Percentiles rank a stretch among this genome's conserved stretches.
These are phyloP conservation scores for Botrytis fragariae DNA, from an alignment of 2,329 filamentous ascomycete genomes.

Conservation along the genomic window DNA sequence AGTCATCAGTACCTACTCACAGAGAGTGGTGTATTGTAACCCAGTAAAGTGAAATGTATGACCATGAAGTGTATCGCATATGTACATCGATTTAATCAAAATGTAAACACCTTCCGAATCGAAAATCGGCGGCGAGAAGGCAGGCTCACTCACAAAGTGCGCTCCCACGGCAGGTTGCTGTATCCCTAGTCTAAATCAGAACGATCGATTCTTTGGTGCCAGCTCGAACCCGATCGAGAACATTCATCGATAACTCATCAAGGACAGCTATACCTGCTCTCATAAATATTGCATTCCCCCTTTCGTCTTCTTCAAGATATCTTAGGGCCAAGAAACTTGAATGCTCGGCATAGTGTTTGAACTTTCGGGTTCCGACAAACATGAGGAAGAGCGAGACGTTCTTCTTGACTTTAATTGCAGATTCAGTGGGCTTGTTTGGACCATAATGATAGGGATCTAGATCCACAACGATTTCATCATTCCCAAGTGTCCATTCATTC, in stretches of 20 bases:
- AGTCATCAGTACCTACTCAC: neutral
- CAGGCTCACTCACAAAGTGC: neutral
- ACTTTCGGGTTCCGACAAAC: neutral
- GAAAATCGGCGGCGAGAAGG: neutral
- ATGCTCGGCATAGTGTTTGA: neutral
- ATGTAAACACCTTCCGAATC: neutral
- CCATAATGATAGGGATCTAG: neutral
- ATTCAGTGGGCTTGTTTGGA: neutral
- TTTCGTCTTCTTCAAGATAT: neutral
- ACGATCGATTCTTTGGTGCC: neutral
- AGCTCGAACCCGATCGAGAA: neutral
- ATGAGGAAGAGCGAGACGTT: neutral
- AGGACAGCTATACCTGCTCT: neutral
- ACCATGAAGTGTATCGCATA: neutral
- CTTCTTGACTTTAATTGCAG: neutral
- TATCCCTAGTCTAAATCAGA: neutral
- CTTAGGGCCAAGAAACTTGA: neutral
- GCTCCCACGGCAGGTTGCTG: neutral
- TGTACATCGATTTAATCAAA: neutral
- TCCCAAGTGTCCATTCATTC: too few relatives aligned
- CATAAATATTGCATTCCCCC: neutral
- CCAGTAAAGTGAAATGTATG: neutral
- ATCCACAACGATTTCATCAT: rapidly evolving
- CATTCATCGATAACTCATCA: neutral
- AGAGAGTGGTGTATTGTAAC: neutral